Evolutionary conservation across 1,284 basidiomycete species (phyloP).

Genomic region (Lentinula novae-zelandiae): DNA sequence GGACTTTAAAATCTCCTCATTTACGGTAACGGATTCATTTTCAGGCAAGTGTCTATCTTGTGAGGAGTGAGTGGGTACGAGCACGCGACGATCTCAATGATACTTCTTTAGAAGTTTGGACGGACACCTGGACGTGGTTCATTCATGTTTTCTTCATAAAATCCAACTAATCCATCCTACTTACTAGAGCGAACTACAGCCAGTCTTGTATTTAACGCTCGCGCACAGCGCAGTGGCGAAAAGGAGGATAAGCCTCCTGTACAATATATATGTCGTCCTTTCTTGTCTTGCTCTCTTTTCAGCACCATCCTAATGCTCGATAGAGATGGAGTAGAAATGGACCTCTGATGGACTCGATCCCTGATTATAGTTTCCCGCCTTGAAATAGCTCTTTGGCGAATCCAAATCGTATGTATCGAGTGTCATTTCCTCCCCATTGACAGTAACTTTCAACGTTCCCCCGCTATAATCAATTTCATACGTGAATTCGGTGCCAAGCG

Average conservation of each 20-base stretch:
- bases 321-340: neutral
- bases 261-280: too few species aligned
- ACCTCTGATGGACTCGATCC: conserved; percentile 6
- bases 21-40: too few species aligned
- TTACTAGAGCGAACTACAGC: too few species aligned
- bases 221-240: neutral
- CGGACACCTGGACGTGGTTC: too few species aligned
- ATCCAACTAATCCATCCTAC: too few species aligned
- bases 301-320: neutral
- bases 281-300: neutral
- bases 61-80: too few species aligned
- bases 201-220: neutral
- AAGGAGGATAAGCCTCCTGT: neutral
- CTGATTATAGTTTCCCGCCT: conserved; percentile 8
- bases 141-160: too few species aligned
- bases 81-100: too few species aligned
- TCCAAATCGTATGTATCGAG: conserved; percentile 5
- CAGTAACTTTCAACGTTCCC: conserved; percentile 1
- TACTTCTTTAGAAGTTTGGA: too few species aligned
- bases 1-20: too few species aligned
- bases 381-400: conserved; percentile 8
- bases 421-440: conserved; percentile 4
- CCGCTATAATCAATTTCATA: conserved; percentile 7
- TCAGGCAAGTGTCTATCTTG: too few species aligned
- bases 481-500: conserved; percentile 2